Evolutionary conservation across 129 eudicot species (phyloP).

Genomic region (Lonicera japonica): DNA sequence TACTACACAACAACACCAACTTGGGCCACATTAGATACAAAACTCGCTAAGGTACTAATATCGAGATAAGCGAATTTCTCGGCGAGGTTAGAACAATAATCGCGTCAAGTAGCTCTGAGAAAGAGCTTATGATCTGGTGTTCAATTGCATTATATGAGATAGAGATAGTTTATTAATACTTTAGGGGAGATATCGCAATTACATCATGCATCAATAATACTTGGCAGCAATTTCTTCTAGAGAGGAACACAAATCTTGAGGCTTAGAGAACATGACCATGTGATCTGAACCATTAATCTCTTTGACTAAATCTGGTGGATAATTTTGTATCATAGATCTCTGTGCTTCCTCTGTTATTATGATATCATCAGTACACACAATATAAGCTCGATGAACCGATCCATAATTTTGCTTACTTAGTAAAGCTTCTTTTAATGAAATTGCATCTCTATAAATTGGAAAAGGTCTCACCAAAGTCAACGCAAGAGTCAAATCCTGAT

Average conservation of each 20-base stretch:
- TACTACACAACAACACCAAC: no score
- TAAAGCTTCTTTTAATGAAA: not conserved
- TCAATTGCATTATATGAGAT: no score
- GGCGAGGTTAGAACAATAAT: no score
- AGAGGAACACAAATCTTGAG: not conserved
- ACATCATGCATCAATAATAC: no score
- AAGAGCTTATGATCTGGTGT: no score
- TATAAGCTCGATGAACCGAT: not conserved
- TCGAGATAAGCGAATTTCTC: no score
- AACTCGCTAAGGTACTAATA: no score
- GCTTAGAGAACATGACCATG: not conserved
- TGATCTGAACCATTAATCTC: not conserved
- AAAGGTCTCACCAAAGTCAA: not conserved
- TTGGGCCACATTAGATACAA: no score
- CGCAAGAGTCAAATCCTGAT: not conserved
- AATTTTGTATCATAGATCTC: not conserved
- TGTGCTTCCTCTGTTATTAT: not conserved
- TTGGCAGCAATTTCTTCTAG: not conserved
- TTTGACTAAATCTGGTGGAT: not conserved
- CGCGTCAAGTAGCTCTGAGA: no score
- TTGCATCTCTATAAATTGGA: not conserved
- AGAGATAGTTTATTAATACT: no score
- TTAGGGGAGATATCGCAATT: no score
- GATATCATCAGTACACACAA: not conserved
- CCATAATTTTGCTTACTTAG: not conserved